A percentile compares a stretch with the other conserved stretches of the same genome.
phyloP scores from a whole-genome alignment of 2,329 filamentous ascomycete species.

The Verticillium dahliae region DNA sequence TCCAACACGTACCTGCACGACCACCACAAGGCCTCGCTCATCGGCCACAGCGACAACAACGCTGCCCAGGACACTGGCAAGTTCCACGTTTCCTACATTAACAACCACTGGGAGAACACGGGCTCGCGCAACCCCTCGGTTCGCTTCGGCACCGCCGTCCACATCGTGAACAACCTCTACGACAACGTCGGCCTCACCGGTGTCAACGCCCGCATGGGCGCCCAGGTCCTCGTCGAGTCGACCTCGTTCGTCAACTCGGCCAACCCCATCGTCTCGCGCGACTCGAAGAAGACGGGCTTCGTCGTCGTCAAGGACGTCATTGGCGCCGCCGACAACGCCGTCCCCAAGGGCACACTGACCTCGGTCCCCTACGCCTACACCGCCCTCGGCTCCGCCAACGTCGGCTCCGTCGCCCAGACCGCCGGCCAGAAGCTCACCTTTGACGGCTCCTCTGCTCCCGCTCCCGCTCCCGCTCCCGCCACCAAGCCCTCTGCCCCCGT shows the following conservation, averaged over 20 bases:
- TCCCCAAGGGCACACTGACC: slow-evolving; percentile 42
- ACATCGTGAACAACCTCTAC: slow-evolving; percentile 49
- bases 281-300: slow-evolving; percentile 34
- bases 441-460: slow-evolving; percentile 12
- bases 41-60: slow-evolving; percentile 56
- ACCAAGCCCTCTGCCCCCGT: background rate
- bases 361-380: slow-evolving; percentile 43
- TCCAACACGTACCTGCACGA: slow-evolving; percentile 24
- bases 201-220: slow-evolving; percentile 50
- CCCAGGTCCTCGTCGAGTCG: slow-evolving; percentile 54
- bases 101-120: slow-evolving; percentile 61
- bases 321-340: slow-evolving; percentile 38
- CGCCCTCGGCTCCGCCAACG: slow-evolving; percentile 37
- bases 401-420: slow-evolving; percentile 30
- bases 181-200: slow-evolving; percentile 33
- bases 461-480: background rate
- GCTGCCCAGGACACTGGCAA: slow-evolving; percentile 51
- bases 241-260: slow-evolving; percentile 38
- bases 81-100: slow-evolving; percentile 57
- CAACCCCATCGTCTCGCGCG: slow-evolving; percentile 27
- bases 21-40: slow-evolving; percentile 54
- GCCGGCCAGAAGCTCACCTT: slow-evolving; percentile 31
- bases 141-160: slow-evolving; percentile 59
- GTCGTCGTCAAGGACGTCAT: slow-evolving; percentile 35
- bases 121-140: slow-evolving; percentile 57